These are phyloP conservation scores for Ocimum tenuiflorum DNA, from an alignment of 257 asterid species.

Conservation along the genomic window DNA sequence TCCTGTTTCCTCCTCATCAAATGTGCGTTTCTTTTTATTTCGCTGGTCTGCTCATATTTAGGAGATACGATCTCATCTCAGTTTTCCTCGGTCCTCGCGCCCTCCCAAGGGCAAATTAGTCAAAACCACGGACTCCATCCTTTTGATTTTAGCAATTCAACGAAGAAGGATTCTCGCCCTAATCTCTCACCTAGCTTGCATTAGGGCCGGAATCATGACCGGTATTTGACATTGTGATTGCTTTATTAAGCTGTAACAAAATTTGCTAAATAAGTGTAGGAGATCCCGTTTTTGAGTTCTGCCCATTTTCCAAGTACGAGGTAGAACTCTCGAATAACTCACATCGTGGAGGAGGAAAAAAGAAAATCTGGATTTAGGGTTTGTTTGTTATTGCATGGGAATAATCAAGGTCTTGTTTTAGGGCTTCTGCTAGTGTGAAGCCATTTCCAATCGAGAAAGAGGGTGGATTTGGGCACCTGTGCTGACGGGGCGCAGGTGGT, in stretches of 20 bases:
- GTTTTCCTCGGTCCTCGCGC: neutral
- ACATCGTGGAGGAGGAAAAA: neutral
- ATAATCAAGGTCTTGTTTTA: too few species aligned
- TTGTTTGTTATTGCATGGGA: neutral
- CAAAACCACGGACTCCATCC: neutral
- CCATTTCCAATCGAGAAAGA: neutral
- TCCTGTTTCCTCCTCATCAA: neutral
- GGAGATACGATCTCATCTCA: neutral
- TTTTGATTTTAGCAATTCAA: neutral
- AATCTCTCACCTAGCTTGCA: too few species aligned
- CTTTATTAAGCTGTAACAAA: neutral
- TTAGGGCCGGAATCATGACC: neutral
- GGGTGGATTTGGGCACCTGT: constrained; percentile 55
- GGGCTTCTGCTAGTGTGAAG: too few species aligned
- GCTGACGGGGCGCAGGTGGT: constrained; percentile 29
- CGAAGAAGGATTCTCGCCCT: neutral
- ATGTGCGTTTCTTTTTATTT: neutral
- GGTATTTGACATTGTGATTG: too few species aligned
- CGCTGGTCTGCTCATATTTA: neutral
- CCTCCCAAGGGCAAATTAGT: too few species aligned
- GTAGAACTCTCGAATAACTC: too few species aligned
- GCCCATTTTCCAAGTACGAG: constrained; percentile 8
- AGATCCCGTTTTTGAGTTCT: neutral
- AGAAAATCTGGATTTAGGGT: neutral
- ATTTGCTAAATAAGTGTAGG: too few species aligned